Conservation (phyloP, 805 yeast genomes). For the Candida glaebosa region DNA sequence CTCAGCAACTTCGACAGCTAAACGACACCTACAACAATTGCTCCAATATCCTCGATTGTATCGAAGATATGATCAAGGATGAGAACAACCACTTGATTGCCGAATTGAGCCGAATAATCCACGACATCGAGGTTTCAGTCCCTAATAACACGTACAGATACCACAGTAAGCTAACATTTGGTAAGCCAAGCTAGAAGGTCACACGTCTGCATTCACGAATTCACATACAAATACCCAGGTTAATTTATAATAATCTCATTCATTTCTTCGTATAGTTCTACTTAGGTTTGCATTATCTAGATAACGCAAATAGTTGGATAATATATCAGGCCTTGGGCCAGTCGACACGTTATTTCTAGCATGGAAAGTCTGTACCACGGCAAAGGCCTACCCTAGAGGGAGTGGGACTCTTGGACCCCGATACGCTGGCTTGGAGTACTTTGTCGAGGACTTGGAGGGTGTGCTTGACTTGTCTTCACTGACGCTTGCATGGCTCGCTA, state of each 20-base stretch:
- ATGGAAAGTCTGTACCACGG: too few relatives aligned
- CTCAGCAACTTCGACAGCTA: background rate
- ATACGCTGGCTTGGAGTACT: background rate
- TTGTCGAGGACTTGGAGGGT: background rate
- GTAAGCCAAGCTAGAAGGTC: background rate
- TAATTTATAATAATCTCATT: too few relatives aligned
- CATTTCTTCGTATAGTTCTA: too few relatives aligned
- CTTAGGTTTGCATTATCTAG: too few relatives aligned
- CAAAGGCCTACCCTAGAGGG: background rate
- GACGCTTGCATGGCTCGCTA: constrained; percentile 2
- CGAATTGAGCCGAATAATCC: constrained; percentile 1
- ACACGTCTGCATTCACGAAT: background rate
- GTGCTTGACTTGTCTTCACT: background rate
- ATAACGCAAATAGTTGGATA: too few relatives aligned
- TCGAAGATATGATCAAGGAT: constrained; percentile 3
- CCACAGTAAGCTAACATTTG: background rate
- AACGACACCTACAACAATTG: background rate
- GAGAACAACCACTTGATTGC: constrained; percentile 3
- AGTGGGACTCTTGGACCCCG: background rate
- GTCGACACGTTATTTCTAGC: too few relatives aligned
- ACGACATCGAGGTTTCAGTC: background rate
- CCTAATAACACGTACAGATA: constrained; percentile 4
- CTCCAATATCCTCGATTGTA: constrained; percentile 4
- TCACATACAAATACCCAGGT: too few relatives aligned
- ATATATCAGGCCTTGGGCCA: too few relatives aligned